Percentiles rank a stretch among this genome's conserved stretches.
Conservation (phyloP, 371 early-diverging fungal genomes). For the Syncephalis plumigaleata region DNA sequence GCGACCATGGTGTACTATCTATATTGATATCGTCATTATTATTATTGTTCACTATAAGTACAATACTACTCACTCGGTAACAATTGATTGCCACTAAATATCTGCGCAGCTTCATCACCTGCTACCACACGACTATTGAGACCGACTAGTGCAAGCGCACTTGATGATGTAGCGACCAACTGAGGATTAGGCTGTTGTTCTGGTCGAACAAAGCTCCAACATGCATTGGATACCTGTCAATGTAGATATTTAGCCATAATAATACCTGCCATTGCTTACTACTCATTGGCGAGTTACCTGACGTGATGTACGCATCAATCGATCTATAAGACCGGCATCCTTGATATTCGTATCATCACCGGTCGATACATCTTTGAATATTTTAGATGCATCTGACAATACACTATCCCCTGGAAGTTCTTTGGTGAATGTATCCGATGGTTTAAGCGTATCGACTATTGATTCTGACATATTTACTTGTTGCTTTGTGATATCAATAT, state of each 20-base stretch:
- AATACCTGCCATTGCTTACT: too few relatives aligned
- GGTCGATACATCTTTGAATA: not conserved
- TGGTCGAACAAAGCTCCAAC: slow-evolving; percentile 30
- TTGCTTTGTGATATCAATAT: too few relatives aligned
- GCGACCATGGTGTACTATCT: slow-evolving; percentile 60
- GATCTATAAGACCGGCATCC: too few relatives aligned
- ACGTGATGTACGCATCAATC: too few relatives aligned
- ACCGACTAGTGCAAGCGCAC: slow-evolving; percentile 18
- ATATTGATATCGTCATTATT: too few relatives aligned
- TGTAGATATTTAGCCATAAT: too few relatives aligned
- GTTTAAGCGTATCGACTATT: too few relatives aligned
- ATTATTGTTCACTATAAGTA: slow-evolving; percentile 7
- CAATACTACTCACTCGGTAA: slow-evolving; percentile 5
- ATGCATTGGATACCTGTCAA: slow-evolving; percentile 25
- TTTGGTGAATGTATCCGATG: slow-evolving; percentile 4
- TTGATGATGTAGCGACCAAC: slow-evolving; percentile 20
- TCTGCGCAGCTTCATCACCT: slow-evolving; percentile 6
- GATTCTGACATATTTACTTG: too few relatives aligned
- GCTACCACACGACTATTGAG: slow-evolving; percentile 16
- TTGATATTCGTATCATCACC: too few relatives aligned
- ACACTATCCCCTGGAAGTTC: slow-evolving; percentile 6
- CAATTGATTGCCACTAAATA: slow-evolving; percentile 23
- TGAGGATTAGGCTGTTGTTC: slow-evolving; percentile 22
- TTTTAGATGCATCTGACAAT: not conserved
- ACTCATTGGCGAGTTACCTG: too few relatives aligned